A percentile compares a stretch with the other conserved stretches of the same genome.
Conservation (phyloP, 345 rosid genomes). For the Cardiospermum halicacabum region DNA sequence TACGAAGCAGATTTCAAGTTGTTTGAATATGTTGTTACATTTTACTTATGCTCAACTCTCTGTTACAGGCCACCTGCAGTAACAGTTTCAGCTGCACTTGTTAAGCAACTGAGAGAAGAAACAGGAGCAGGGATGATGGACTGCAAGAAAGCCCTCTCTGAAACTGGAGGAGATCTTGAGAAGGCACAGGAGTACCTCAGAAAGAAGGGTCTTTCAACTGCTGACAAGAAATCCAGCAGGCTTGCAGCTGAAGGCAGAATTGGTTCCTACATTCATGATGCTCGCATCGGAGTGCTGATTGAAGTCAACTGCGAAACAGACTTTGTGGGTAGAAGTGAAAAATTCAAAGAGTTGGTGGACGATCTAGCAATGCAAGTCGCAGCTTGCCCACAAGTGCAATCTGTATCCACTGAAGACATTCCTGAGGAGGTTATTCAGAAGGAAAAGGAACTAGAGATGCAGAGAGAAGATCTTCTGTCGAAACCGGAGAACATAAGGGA, state of each 20-base stretch:
- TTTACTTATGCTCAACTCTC: slow-evolving; percentile 4
- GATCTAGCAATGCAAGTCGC: slow-evolving; percentile 94
- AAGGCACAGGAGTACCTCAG: slow-evolving; percentile 94
- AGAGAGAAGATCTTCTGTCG: slow-evolving; percentile 77
- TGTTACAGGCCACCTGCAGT: slow-evolving; percentile 48
- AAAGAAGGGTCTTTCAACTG: slow-evolving; percentile 88
- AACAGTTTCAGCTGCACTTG: slow-evolving; percentile 72
- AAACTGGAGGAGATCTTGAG: slow-evolving; percentile 84
- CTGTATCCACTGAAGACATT: slow-evolving; percentile 64
- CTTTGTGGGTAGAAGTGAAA: slow-evolving; percentile 87
- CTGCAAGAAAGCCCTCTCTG: slow-evolving; percentile 92
- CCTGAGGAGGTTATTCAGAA: slow-evolving; percentile 44
- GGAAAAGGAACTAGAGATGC: slow-evolving; percentile 91
- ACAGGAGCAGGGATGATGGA: slow-evolving; percentile 99
- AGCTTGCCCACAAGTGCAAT: slow-evolving; percentile 83
- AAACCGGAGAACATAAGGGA: slow-evolving; percentile 91
- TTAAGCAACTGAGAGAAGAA: slow-evolving; percentile 91
- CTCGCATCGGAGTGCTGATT: slow-evolving; percentile 81
- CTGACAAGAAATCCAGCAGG: slow-evolving; percentile 90
- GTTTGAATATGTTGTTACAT: slow-evolving; percentile 8
- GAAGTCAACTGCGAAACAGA: slow-evolving; percentile 97
- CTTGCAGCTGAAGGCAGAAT: slow-evolving; percentile 97
- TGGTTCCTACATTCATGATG: slow-evolving; percentile 84
- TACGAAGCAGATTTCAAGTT: not conserved
- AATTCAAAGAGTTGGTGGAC: slow-evolving; percentile 80